Conservation (phyloP, 257 asterid species). For the Mentha longifolia region DNA sequence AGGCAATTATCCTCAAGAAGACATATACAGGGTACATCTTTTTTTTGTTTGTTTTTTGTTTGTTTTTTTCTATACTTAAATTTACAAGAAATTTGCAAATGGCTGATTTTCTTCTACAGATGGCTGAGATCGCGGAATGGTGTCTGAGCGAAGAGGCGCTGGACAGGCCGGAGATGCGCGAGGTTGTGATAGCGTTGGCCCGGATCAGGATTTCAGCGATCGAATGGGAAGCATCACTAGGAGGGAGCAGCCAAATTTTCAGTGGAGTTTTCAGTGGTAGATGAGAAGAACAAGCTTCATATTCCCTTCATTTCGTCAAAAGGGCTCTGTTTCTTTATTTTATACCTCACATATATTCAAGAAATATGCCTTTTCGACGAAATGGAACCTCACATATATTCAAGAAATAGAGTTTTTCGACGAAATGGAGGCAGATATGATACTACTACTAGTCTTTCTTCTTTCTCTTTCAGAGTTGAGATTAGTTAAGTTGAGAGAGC, state of each 20-base stretch:
- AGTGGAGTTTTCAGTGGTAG: constrained; percentile 75
- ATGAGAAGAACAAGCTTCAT: constrained; percentile 34
- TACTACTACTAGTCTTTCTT: too few relatives aligned
- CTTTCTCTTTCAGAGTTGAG: constrained; percentile 9
- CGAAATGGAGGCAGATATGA: too few relatives aligned
- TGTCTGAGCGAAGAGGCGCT: constrained; percentile 76
- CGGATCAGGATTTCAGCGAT: constrained; percentile 65
- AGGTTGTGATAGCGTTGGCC: constrained; percentile 65
- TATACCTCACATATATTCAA: too few relatives aligned
- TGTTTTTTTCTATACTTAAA: too few relatives aligned
- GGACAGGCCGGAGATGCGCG: constrained; percentile 82
- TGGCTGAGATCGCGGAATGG: constrained; percentile 79
- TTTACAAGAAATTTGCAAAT: too few relatives aligned
- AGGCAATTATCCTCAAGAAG: constrained; percentile 72
- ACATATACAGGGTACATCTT: constrained; percentile 57
- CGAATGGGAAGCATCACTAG: constrained; percentile 92
- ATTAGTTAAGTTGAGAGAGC: constrained; percentile 1
- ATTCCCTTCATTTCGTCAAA: too few relatives aligned
- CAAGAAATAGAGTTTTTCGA: too few relatives aligned
- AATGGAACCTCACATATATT: too few relatives aligned
- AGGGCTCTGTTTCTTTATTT: too few relatives aligned
- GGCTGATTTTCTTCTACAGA: constrained; percentile 40
- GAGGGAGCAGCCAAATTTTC: constrained; percentile 77
- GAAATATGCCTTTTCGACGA: too few relatives aligned
- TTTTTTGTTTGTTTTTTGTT: too few relatives aligned